Evolutionary conservation across 2,329 filamentous ascomycete genomes (phyloP).

Genomic region (Chrysoporthe austroafricana): DNA sequence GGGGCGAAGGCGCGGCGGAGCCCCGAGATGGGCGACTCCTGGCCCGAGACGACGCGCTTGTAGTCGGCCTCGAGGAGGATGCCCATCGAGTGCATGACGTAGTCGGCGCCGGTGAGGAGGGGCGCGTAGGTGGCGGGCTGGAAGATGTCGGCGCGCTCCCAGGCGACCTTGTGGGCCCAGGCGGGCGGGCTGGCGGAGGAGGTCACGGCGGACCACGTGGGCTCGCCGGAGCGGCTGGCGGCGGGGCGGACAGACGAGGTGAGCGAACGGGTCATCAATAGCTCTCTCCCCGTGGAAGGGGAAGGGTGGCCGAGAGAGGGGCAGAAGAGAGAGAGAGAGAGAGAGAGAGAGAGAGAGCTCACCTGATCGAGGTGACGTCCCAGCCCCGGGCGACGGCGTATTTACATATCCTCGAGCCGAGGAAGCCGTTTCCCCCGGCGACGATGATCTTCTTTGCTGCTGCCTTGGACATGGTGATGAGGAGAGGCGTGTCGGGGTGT

Average conservation of each 20-base stretch:
- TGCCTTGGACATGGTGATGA: constrained; percentile 48
- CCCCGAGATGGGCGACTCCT: constrained; percentile 79
- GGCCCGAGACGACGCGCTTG: constrained; percentile 85
- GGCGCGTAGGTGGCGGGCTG: constrained; percentile 78
- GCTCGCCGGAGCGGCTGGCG: constrained; percentile 83
- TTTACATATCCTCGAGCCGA: constrained; percentile 89
- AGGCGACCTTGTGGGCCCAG: constrained; percentile 83
- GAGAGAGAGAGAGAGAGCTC: constrained; percentile 34
- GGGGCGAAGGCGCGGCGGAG: constrained; percentile 78
- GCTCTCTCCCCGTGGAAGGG: too few relatives aligned
- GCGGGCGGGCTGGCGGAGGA: constrained; percentile 69
- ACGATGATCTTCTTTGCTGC: constrained; percentile 82
- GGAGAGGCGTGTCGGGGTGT: not conserved
- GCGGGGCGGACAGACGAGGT: constrained; percentile 16
- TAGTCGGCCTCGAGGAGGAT: constrained; percentile 97
- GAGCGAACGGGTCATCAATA: not conserved
- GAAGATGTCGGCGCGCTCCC: constrained; percentile 88
- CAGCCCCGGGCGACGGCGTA: constrained; percentile 83
- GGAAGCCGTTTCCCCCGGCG: constrained; percentile 90
- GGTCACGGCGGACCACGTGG: constrained; percentile 81
- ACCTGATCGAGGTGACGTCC: constrained; percentile 93
- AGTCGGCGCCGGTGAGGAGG: constrained; percentile 76
- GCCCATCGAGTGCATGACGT: constrained; percentile 92
- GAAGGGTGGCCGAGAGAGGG: not conserved
- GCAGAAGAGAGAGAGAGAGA: not conserved